A percentile compares a stretch with the other conserved stretches of the same genome.
Conservation (phyloP, 306 rosid genomes). For the Cicer chorassanicum region DNA sequence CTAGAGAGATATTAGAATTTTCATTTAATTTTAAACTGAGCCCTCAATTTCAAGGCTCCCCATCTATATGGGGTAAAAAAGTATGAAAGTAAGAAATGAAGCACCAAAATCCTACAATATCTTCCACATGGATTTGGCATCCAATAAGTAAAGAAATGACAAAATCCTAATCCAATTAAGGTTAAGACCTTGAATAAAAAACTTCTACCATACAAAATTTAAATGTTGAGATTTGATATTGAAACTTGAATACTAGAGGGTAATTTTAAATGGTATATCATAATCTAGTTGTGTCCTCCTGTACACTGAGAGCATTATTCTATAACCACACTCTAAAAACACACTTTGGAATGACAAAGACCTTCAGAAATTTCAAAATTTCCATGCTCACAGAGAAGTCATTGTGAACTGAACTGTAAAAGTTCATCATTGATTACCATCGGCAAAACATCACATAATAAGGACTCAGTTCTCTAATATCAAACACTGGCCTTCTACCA, state of each 20-base stretch:
- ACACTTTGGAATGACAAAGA: constrained; percentile 16
- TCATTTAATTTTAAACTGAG: constrained; percentile 11
- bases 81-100: not conserved
- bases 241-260: constrained; percentile 16
- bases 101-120: constrained; percentile 1
- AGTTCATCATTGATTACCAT: constrained; percentile 12
- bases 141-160: constrained; percentile 31
- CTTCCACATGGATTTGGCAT: constrained; percentile 26
- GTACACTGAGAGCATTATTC: constrained; percentile 10
- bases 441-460: constrained; percentile 29
- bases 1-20: not conserved
- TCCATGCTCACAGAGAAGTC: constrained; percentile 2
- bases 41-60: constrained; percentile 16
- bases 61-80: constrained; percentile 1
- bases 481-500: constrained; percentile 7
- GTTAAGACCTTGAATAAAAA: constrained; percentile 25
- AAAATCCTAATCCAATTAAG: constrained; percentile 2
- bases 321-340: constrained; percentile 17
- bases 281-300: constrained; percentile 24
- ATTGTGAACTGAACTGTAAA: constrained; percentile 16
- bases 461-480: constrained; percentile 24
- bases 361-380: constrained; percentile 33
- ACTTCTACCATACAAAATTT: constrained; percentile 23
- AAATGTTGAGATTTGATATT: constrained; percentile 26
- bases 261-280: not conserved